Conservation (phyloP, 2,329 filamentous ascomycete genomes). For the Diaporthe citriasiana region DNA sequence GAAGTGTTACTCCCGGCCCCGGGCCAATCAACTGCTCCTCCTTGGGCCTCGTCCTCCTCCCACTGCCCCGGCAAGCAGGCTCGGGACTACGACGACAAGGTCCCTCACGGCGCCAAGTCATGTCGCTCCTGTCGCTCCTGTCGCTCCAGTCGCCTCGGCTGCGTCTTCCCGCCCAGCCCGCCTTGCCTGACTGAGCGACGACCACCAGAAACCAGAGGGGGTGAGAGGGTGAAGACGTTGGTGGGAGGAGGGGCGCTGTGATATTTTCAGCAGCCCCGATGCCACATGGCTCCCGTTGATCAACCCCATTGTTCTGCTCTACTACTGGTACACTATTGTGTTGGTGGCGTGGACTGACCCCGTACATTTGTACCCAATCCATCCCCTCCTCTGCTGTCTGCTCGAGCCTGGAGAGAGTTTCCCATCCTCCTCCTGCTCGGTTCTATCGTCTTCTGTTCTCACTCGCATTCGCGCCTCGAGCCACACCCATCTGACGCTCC, state of each 20-base stretch:
- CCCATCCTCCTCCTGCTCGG: background rate
- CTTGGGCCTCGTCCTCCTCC: too few species aligned
- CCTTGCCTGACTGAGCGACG: constrained; percentile 13
- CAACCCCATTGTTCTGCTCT: constrained; percentile 21
- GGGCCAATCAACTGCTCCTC: constrained; percentile 37
- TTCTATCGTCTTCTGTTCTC: background rate
- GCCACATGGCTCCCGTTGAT: constrained; percentile 13
- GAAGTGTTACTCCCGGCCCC: background rate
- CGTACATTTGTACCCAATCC: too few species aligned
- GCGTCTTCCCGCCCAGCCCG: constrained; percentile 29
- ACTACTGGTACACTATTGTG: too few species aligned
- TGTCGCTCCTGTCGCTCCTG: constrained; percentile 27
- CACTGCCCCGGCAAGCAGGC: constrained; percentile 6
- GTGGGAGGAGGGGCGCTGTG: too few species aligned
- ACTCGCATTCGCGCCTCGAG: background rate
- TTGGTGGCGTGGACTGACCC: too few species aligned
- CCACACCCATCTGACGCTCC: constrained; percentile 27
- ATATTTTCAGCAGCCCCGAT: constrained; percentile 24
- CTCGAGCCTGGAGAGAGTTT: background rate
- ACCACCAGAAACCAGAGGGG: background rate
- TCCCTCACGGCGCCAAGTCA: constrained; percentile 39
- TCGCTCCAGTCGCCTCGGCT: constrained; percentile 33
- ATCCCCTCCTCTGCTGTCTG: background rate
- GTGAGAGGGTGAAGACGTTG: background rate
- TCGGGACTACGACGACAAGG: constrained; percentile 30